Evolutionary conservation across 345 rosid genomes (phyloP).

Genomic region (Lepidium didymum): DNA sequence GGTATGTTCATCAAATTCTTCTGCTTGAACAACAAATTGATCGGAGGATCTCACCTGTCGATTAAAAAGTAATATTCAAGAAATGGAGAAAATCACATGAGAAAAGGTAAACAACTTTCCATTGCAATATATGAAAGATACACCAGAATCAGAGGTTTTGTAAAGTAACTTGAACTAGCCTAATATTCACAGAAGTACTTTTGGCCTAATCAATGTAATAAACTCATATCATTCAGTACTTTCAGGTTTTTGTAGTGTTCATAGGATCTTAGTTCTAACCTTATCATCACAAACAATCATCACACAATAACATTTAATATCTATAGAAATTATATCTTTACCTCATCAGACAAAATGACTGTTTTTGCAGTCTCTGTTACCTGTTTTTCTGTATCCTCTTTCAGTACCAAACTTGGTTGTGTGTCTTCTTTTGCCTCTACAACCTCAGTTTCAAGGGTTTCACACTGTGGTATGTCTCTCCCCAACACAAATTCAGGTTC

Average conservation of each 20-base stretch:
- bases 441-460: conserved; percentile 7
- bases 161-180: neutral
- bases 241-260: neutral
- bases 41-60: conserved; percentile 24
- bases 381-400: conserved; percentile 10
- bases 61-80: neutral
- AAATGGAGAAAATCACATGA: neutral
- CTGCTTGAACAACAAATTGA: conserved; percentile 7
- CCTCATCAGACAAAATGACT: conserved; percentile 36
- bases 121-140: neutral
- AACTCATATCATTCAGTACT: neutral
- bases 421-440: neutral
- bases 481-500: neutral
- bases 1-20: conserved; percentile 20
- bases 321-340: conserved; percentile 8
- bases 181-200: neutral
- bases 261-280: neutral
- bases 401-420: neutral
- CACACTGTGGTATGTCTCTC: conserved; percentile 1
- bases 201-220: neutral
- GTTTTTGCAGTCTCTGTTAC: conserved; percentile 22
- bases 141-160: neutral
- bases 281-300: neutral
- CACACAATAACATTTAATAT: neutral
- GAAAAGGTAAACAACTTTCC: neutral